A percentile compares a stretch with the other conserved stretches of the same genome.
Conservation (phyloP, 129 eudicot species). For the Arctium minus region DNA sequence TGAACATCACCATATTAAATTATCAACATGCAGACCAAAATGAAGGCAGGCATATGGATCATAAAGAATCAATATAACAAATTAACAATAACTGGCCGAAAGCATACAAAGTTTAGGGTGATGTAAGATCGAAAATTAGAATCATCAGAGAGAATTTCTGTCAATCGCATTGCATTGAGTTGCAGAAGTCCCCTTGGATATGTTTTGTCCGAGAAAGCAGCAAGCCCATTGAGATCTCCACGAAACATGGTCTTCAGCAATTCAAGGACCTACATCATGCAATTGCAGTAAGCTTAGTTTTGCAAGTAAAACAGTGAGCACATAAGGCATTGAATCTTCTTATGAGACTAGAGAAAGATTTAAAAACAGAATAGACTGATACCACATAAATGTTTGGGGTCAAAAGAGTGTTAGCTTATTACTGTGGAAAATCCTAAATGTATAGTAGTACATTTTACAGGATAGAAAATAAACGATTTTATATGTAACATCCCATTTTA, state of each 20-base stretch:
- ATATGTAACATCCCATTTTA: too few relatives aligned
- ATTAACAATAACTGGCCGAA: neutral
- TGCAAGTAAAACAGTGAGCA: constrained; percentile 10
- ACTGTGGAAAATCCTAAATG: too few relatives aligned
- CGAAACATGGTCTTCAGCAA: constrained; percentile 61
- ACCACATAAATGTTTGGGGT: too few relatives aligned
- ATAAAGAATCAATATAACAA: neutral
- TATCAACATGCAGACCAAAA: constrained; percentile 6
- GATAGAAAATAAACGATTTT: too few relatives aligned
- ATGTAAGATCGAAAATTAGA: constrained; percentile 87
- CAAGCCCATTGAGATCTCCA: constrained; percentile 42
- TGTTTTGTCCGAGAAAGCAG: constrained; percentile 37
- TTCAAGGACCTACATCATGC: constrained; percentile 59
- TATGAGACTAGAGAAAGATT: too few relatives aligned
- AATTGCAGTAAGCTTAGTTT: constrained; percentile 23
- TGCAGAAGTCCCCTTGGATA: constrained; percentile 80
- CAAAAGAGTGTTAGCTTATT: too few relatives aligned
- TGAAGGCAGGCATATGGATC: neutral
- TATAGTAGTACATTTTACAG: too few relatives aligned
- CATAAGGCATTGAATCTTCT: neutral
- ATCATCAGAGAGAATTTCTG: constrained; percentile 93
- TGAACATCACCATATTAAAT: constrained; percentile 3
- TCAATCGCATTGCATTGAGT: constrained; percentile 87
- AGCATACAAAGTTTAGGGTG: constrained; percentile 73
- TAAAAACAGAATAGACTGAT: too few relatives aligned